Evolutionary conservation across 176 grass and related monocot genomes (phyloP).

Genomic region (Avena eriantha): DNA sequence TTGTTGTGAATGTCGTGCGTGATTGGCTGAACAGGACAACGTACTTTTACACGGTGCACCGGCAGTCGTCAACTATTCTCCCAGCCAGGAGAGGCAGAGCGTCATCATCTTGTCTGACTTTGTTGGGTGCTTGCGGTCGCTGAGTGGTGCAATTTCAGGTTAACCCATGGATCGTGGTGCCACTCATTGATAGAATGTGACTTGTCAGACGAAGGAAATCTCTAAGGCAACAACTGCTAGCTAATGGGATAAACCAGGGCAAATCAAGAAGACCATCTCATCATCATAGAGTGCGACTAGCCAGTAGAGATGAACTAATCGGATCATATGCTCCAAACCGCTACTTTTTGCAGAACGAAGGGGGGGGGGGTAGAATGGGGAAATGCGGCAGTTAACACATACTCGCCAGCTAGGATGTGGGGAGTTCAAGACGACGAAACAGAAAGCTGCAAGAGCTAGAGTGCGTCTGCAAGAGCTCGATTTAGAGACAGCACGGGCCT

Average conservation of each 20-base stretch:
- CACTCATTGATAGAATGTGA: too few relatives aligned
- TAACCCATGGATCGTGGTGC: conserved; percentile 65
- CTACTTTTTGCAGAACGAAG: not conserved
- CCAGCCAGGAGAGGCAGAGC: conserved; percentile 42
- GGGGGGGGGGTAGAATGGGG: too few relatives aligned
- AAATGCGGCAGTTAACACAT: not conserved
- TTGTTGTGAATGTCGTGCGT: conserved; percentile 61
- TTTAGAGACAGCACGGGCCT: too few relatives aligned
- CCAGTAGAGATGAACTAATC: too few relatives aligned
- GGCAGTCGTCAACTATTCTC: conserved; percentile 33
- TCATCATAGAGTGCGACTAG: too few relatives aligned
- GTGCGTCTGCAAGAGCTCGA: not conserved
- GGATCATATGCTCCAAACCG: too few relatives aligned
- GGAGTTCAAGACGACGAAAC: not conserved
- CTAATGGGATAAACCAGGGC: too few relatives aligned
- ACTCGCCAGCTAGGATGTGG: not conserved
- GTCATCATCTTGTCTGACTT: conserved; percentile 67
- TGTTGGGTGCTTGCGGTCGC: conserved; percentile 65
- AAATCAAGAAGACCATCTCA: too few relatives aligned
- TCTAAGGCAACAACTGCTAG: too few relatives aligned
- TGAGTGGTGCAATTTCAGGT: conserved; percentile 63
- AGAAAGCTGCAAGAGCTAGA: not conserved
- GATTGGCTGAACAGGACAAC: conserved; percentile 67
- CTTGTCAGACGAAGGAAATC: too few relatives aligned
- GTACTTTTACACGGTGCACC: conserved; percentile 61